A percentile compares a stretch with the other conserved stretches of the same genome.
Conservation (phyloP, 2,329 filamentous ascomycete species). For the Aspergillus sp. region DNA sequence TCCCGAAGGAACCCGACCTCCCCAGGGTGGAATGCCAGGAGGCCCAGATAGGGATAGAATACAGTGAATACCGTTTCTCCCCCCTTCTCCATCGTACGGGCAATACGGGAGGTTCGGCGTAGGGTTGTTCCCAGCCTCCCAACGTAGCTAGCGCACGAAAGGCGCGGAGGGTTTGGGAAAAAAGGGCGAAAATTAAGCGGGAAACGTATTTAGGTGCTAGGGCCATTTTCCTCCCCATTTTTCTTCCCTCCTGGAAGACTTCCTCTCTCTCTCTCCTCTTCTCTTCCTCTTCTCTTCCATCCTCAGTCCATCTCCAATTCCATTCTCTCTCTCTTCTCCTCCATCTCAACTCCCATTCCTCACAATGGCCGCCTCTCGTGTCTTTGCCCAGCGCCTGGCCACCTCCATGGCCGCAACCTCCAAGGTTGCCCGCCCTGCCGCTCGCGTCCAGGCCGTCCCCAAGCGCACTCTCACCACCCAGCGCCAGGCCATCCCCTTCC, state of each 20-base stretch:
- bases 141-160: constrained; percentile 28
- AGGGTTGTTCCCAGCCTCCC: constrained; percentile 9
- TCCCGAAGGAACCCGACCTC: constrained; percentile 25
- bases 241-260: constrained; percentile 32
- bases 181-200: constrained; percentile 40
- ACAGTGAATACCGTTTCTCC: constrained; percentile 1
- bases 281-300: constrained; percentile 25
- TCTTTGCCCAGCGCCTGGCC: constrained; percentile 75
- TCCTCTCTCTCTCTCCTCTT: constrained; percentile 23
- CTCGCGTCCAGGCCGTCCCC: constrained; percentile 64
- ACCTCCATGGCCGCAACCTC: constrained; percentile 66
- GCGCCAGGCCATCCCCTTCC: constrained; percentile 56
- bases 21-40: constrained; percentile 15
- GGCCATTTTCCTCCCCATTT: constrained; percentile 33
- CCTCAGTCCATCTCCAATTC: constrained; percentile 18
- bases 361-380: constrained; percentile 77
- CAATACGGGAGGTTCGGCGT: background rate
- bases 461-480: constrained; percentile 65
- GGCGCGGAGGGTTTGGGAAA: constrained; percentile 30
- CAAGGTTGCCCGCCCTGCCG: constrained; percentile 76
- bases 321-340: constrained; percentile 22
- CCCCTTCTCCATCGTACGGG: constrained; percentile 2
- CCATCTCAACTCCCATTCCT: constrained; percentile 42
- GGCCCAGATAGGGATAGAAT: constrained; percentile 6
- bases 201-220: constrained; percentile 38